A percentile compares a stretch with the other conserved stretches of the same genome.
Conservation (phyloP, 2,329 filamentous ascomycete genomes). For the Teratosphaeriaceae sp. region DNA sequence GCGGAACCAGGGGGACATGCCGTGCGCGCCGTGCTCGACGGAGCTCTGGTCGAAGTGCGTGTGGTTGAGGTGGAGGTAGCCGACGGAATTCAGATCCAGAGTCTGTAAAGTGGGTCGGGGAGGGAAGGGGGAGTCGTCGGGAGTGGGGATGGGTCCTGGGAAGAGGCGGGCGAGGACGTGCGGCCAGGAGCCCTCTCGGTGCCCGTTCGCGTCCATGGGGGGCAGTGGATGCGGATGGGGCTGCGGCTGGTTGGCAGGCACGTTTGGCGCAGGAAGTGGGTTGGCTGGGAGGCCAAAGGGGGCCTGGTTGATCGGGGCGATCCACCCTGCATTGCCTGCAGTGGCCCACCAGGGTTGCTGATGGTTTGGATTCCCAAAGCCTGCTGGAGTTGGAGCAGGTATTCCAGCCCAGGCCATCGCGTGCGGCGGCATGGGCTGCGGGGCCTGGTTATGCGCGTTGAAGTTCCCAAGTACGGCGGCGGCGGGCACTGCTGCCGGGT, state of each 20-base stretch:
- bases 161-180: conserved; percentile 45
- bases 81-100: conserved; percentile 54
- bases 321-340: too few relatives aligned
- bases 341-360: too few relatives aligned
- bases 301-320: too few relatives aligned
- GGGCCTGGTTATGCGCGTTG: not conserved
- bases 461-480: not conserved
- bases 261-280: conserved; percentile 8
- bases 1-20: conserved; percentile 21
- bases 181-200: conserved; percentile 45
- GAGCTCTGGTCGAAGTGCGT: conserved; percentile 28
- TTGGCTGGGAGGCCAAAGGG: conserved; percentile 2
- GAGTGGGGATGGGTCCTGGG: conserved; percentile 36
- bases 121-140: conserved; percentile 11
- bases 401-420: too few relatives aligned
- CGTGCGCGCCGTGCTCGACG: conserved; percentile 22
- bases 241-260: conserved; percentile 25
- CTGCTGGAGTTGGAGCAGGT: too few relatives aligned
- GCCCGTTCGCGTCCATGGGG: conserved; percentile 10
- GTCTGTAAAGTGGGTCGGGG: conserved; percentile 18
- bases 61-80: conserved; percentile 46
- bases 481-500: not conserved
- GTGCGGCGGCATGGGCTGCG: too few relatives aligned
- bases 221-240: too few relatives aligned
- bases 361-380: too few relatives aligned